Evolutionary conservation across 2,329 filamentous ascomycete species (phyloP).

Genomic region (Talaromyces sp.): DNA sequence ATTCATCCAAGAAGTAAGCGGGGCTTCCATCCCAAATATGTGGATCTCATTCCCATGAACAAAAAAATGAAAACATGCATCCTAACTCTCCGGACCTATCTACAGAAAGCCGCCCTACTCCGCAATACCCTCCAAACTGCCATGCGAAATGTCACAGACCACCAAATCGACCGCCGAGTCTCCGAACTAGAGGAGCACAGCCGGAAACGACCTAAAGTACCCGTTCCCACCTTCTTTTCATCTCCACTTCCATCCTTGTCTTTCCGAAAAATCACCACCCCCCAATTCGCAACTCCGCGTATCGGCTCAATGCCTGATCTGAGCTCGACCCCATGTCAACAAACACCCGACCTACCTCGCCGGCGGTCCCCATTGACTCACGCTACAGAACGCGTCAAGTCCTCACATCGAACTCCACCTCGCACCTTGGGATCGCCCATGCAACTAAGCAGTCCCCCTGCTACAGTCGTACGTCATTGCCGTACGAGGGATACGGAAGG

Average conservation of each 20-base stretch:
- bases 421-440: constrained; percentile 33
- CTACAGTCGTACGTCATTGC: constrained; percentile 27
- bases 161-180: constrained; percentile 44
- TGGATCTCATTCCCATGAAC: neutral
- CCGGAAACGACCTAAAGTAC: constrained; percentile 37
- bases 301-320: constrained; percentile 16
- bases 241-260: constrained; percentile 16
- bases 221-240: constrained; percentile 23
- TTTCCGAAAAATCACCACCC: constrained; percentile 22
- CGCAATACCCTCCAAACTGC: constrained; percentile 43
- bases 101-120: constrained; percentile 45
- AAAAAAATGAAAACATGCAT: constrained; percentile 1
- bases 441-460: constrained; percentile 40
- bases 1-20: constrained; percentile 45
- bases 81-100: constrained; percentile 5
- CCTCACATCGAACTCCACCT: constrained; percentile 21
- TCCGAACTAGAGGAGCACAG: constrained; percentile 46
- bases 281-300: constrained; percentile 25
- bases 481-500: constrained; percentile 14
- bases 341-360: constrained; percentile 26
- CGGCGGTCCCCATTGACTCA: constrained; percentile 17
- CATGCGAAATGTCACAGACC: constrained; percentile 42
- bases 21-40: neutral
- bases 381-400: constrained; percentile 14
- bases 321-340: constrained; percentile 23